Evolutionary conservation across 352 stramenopile genomes (phyloP), one percentile per base, ranked within the genome.

Genomic region (Phytopythium litorale): DNA sequence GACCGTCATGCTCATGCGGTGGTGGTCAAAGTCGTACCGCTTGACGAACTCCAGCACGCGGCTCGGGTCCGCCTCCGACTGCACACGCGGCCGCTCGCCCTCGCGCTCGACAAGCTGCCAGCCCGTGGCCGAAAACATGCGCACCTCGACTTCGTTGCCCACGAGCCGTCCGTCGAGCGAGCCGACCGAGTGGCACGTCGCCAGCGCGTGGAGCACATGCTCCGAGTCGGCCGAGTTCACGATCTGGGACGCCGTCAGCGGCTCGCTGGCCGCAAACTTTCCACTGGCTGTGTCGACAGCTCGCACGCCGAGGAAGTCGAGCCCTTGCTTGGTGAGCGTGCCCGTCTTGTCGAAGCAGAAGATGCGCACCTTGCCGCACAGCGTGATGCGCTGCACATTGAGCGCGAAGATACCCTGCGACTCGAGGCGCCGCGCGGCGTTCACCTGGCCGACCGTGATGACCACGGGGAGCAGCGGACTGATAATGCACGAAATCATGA

Each of bases 331-430:
- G 28, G 87, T 95, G 19, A 95, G 69, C 37, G 87, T 95, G 2
- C 86, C 86, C 3, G 86, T 95, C 58, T 95, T 95, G 64, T 95
- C 87, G 68, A 95, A 95, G 59, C 80, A 89, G 40, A 79, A 82
- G 18, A 81, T 64, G 35, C 71, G 78, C 3, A 93, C 80, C 64
- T 93, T 93, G 19, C 86, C 86, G 46, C 79, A 76, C 19, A 92
- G 68, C 1, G 87, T 70, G 64, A 96, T 89, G 6, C 75, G 79
- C 60, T 84, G 66, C 2, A 76, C 69, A 61, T 93, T 79, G 15
- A 84, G 73, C 49, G 73, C 88, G 57, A 81, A 75, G 53, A 96
- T 83, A 13, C 73, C 69, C 23, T 74, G 72, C 38, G 64, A 32
- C 42, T 74, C 53, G 13, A 95, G 70, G 7, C 86, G 79, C 33